phyloP scores from a whole-genome alignment of 768 basidiomycete genomes.

The Leccinum subgranulosum region DNA sequence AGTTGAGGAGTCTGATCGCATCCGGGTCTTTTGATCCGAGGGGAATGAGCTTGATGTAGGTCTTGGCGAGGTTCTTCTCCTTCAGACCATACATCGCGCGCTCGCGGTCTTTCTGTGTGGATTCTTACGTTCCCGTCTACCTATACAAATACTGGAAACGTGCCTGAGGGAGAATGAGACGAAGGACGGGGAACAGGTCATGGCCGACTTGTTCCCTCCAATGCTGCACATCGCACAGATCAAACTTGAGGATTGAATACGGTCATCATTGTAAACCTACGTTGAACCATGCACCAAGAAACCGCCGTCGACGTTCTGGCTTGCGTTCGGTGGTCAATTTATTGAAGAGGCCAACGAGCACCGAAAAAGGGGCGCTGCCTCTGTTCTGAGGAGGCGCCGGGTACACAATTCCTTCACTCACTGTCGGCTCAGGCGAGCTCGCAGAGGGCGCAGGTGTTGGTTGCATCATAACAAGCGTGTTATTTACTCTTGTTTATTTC shows the following conservation, averaged over 20 bases:
- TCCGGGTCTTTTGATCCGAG: slow-evolving; percentile 78
- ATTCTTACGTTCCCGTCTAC: not conserved
- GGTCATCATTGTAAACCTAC: slow-evolving; percentile 44
- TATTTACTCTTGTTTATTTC: not conserved
- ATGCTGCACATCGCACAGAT: slow-evolving; percentile 44
- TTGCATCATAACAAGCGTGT: slow-evolving; percentile 40
- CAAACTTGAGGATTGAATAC: not conserved
- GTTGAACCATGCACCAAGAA: slow-evolving; percentile 76
- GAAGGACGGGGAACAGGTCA: slow-evolving; percentile 86
- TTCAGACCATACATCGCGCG: slow-evolving; percentile 92
- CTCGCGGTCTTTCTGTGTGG: slow-evolving; percentile 83
- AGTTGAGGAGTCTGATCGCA: slow-evolving; percentile 78
- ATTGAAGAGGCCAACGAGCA: slow-evolving; percentile 70
- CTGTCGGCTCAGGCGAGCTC: slow-evolving; percentile 39
- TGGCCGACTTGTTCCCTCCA: slow-evolving; percentile 86
- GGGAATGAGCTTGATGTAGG: slow-evolving; percentile 87
- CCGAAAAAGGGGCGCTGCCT: slow-evolving; percentile 66
- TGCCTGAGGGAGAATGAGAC: slow-evolving; percentile 88
- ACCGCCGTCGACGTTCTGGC: slow-evolving; percentile 66
- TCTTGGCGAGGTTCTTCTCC: slow-evolving; percentile 91
- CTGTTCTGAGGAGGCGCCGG: slow-evolving; percentile 61
- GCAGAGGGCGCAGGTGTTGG: slow-evolving; percentile 67
- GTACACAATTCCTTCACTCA: slow-evolving; percentile 34
- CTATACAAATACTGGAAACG: slow-evolving; percentile 5
- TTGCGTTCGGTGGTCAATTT: slow-evolving; percentile 70